Percentiles rank a stretch among this genome's conserved stretches.
These are phyloP conservation scores for Auxenochlorella pyrenoidosa DNA, from an alignment of 139 green algal species.

Conservation along the genomic window DNA sequence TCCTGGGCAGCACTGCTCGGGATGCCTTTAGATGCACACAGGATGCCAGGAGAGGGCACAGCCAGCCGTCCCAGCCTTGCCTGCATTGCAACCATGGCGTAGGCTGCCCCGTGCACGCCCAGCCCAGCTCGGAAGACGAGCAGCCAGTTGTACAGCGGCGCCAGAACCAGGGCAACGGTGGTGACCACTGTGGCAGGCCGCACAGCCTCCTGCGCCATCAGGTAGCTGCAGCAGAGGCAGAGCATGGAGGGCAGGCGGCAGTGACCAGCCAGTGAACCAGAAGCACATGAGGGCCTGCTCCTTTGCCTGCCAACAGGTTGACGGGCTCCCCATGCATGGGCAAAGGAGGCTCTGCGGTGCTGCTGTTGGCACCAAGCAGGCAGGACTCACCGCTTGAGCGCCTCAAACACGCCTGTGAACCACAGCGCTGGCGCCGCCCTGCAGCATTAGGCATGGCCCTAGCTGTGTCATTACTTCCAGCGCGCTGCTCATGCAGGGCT, in stretches of 20 bases:
- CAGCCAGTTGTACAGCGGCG: background rate
- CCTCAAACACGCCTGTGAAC: conserved; percentile 49
- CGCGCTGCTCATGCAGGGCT: background rate
- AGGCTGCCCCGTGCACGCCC: too few relatives aligned
- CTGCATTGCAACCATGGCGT: too few relatives aligned
- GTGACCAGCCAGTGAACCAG: background rate
- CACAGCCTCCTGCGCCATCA: conserved; percentile 43
- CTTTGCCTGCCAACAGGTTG: background rate
- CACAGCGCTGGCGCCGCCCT: conserved; percentile 41
- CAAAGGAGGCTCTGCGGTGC: background rate
- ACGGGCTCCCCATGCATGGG: too few relatives aligned
- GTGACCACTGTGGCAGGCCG: conserved; percentile 48
- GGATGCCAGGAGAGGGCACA: conserved; percentile 49
- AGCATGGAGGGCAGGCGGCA: background rate
- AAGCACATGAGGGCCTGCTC: background rate
- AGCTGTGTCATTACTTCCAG: background rate
- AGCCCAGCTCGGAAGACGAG: too few relatives aligned
- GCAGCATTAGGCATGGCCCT: background rate
- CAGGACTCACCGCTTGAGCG: conserved; percentile 62
- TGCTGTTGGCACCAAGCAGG: conserved; percentile 35
- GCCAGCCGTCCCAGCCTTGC: background rate
- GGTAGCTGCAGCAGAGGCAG: background rate
- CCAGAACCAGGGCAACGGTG: conserved; percentile 14
- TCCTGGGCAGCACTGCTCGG: too few relatives aligned
- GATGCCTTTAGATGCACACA: conserved; percentile 13